Conservation (phyloP, 345 rosid genomes). For the Camelina hispida region DNA sequence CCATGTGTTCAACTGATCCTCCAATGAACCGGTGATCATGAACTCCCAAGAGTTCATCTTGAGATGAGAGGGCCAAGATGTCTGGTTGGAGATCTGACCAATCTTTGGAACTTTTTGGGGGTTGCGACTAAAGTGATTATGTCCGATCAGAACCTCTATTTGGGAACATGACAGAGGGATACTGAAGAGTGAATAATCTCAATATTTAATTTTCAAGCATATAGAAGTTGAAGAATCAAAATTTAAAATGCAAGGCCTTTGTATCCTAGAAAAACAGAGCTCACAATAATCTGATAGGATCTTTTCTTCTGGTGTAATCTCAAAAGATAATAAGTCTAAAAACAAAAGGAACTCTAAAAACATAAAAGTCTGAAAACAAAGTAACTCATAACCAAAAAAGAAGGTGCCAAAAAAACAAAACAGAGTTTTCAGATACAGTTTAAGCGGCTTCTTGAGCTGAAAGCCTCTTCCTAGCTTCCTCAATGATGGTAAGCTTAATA, state of each 20-base stretch:
- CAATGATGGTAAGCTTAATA: slow-evolving; percentile 79
- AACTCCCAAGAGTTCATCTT: too few relatives aligned
- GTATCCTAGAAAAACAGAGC: background rate
- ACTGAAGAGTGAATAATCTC: slow-evolving; percentile 3
- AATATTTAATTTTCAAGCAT: background rate
- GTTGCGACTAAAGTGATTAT: background rate
- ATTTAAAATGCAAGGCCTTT: background rate
- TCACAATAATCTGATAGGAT: background rate
- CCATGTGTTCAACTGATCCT: too few relatives aligned
- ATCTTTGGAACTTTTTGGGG: background rate
- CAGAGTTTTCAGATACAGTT: slow-evolving; percentile 11
- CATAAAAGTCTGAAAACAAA: background rate
- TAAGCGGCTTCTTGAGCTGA: slow-evolving; percentile 58
- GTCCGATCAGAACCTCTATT: background rate
- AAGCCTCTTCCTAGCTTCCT: slow-evolving; percentile 84
- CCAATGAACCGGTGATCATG: too few relatives aligned
- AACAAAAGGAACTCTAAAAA: slow-evolving; percentile 9
- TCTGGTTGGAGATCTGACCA: too few relatives aligned
- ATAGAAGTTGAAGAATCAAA: background rate
- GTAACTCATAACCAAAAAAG: background rate
- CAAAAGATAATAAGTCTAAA: background rate
- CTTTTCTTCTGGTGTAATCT: background rate
- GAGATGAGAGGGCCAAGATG: too few relatives aligned
- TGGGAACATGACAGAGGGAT: background rate
- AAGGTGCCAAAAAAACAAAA: background rate